Evolutionary conservation across 2,329 filamentous ascomycete species (phyloP).

Genomic region (Monosporascus sp.): DNA sequence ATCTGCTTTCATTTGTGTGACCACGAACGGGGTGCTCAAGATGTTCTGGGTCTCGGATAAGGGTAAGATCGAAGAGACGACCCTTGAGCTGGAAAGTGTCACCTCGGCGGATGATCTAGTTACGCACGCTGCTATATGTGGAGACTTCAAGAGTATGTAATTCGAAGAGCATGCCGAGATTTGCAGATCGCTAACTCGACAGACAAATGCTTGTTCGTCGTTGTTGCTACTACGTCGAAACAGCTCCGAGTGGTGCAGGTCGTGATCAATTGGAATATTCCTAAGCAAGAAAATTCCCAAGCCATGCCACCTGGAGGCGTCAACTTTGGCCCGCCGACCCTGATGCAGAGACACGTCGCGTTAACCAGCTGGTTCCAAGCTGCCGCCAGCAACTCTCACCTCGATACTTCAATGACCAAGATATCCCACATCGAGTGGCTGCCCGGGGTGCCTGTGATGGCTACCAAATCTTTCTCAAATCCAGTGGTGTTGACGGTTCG

Average conservation of each 20-base stretch:
- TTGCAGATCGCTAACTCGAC: constrained; percentile 6
- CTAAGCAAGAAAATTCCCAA: constrained; percentile 51
- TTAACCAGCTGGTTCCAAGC: constrained; percentile 52
- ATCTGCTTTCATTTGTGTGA: constrained; percentile 72
- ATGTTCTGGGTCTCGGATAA: constrained; percentile 74
- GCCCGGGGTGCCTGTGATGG: constrained; percentile 56
- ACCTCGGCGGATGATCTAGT: constrained; percentile 68
- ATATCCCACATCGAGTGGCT: constrained; percentile 73
- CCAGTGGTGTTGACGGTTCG: constrained; percentile 70
- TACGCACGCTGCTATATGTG: constrained; percentile 70
- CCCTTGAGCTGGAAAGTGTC: constrained; percentile 68
- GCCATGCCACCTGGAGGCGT: constrained; percentile 37
- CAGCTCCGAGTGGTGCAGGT: constrained; percentile 72
- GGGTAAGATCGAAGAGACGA: constrained; percentile 64
- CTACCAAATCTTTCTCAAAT: constrained; percentile 47
- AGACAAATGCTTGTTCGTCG: constrained; percentile 52
- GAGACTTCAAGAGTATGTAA: constrained; percentile 60
- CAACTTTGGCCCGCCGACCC: constrained; percentile 41
- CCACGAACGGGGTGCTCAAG: constrained; percentile 65
- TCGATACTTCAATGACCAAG: constrained; percentile 50
- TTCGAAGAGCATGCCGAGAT: not conserved
- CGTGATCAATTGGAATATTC: constrained; percentile 66
- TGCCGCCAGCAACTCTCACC: constrained; percentile 35
- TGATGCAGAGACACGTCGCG: constrained; percentile 52
- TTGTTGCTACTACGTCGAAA: constrained; percentile 62